phyloP scores from a whole-genome alignment of 345 rosid genomes.

The Eucalyptus victrix region DNA sequence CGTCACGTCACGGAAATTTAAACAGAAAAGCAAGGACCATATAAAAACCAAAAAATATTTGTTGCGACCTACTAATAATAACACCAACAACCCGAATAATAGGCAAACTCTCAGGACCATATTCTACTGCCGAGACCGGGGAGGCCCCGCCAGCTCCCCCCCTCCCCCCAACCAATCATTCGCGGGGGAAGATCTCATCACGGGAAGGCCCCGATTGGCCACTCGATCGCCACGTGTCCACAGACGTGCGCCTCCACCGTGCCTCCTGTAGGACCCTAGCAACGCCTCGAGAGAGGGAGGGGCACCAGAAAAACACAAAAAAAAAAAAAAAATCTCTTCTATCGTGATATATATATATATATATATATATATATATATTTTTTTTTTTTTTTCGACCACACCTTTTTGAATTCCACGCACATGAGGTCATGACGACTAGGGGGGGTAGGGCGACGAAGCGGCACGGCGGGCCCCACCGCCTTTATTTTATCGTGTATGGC shows the following conservation, averaged over 20 bases:
- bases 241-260: neutral
- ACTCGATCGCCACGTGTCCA: neutral
- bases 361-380: no score
- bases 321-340: neutral
- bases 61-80: neutral
- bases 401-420: neutral
- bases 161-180: neutral
- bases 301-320: neutral
- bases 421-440: neutral
- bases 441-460: neutral
- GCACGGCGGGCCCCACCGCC: neutral
- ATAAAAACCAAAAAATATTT: neutral
- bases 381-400: neutral
- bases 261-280: neutral
- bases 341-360: neutral
- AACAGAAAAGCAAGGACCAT: neutral
- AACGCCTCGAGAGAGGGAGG: neutral
- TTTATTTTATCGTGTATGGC: neutral
- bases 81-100: neutral
- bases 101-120: neutral
- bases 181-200: neutral
- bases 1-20: neutral
- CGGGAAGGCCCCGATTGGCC: neutral
- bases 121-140: neutral
- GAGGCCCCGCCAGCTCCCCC: neutral